Base-by-base conservation (phyloP, 2,329 filamentous ascomycete species). In the Exophiala oligosperma region DNA sequence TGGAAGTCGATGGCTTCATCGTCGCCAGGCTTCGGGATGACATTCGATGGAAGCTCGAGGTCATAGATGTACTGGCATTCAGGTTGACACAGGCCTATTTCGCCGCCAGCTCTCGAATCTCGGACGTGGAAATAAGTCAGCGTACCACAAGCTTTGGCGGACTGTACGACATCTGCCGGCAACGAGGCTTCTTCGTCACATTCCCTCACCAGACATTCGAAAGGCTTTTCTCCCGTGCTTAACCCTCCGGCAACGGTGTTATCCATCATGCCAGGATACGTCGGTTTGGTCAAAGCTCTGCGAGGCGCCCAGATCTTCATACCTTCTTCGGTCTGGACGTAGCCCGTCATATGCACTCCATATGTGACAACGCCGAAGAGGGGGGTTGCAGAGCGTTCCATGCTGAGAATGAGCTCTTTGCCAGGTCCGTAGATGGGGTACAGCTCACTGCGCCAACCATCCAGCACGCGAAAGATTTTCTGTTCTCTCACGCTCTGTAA, bases 31-130 rank as follows among this genome's bases (percentile, higher is more conserved):
- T 81, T 83, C 11, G 89, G 92, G 37, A 84, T 76, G 3, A 91
- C 80, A 59, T 86, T 84, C 4, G 78, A 74, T 1, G 87, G 83
- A 63, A 99, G 77, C 73, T 91, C 87, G 62, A 97, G 77, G 72
- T 99, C 92, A 75, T 94, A 99, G 46, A 96, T 79, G 78, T 92
- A 97, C 75, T 97, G 88, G 68, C 86, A 87, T 75, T 97, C 94
- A 0, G 94, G 94, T 75, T 96, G 93, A 70, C 96, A 81, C 68
- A 95, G 80, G 9, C 87, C 88, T 8, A 81, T 84, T 75, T 97
- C 91, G 8, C 92, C 92, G 9, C 91, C 91, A 2, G 91, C 86
- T 35, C 85, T 81, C 67, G 83, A 78, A 68, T 91, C 87, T 9
- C 92, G 85, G 64, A 96, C 81, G 75, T 93, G 89, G 64, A 92